Evolutionary conservation across 2,329 filamentous ascomycete species (phyloP), one percentile per base, ranked within the genome.

Genomic region (Fusarium buharicum): DNA sequence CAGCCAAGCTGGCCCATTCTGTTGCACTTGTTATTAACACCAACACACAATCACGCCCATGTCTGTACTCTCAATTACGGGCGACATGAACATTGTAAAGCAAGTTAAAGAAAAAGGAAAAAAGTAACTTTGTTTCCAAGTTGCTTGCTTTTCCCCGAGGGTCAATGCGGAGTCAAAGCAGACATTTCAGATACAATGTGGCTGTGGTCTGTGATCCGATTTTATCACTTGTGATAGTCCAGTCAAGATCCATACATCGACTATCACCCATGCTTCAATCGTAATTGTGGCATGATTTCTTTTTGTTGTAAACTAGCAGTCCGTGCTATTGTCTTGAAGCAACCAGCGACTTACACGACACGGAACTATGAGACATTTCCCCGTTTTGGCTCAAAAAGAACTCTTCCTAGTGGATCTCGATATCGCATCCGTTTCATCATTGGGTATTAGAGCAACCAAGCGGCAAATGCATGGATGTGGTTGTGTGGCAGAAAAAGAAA

Each of bases 161-260:
- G n/a, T n/a, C n/a, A n/a, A n/a, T n/a, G n/a, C n/a, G n/a, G n/a
- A n/a, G n/a, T n/a, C n/a, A n/a, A 48, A 40, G 36, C 47, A 59
- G 50, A 31, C n/a, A 59, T 18, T 7, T 13, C 16, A 28, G 33
- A 24, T 30, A 50, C 34, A 37, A 52, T 48, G 31, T 13, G 28
- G 61, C 38, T 7, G 30, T 18, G 34, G 27, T 37, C 43, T 38
- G 45, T 50, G 57, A 62, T 68, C 50, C 48, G 39, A 36, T 53
- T 22, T 48, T 54, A 40, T 66, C 62, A 62, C 54, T 59, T 66
- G 41, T 66, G 59, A 69, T 47, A 70, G 31, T 24, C 13, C 16
- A 55, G 8, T 24, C n/a, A n/a, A 41, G 37, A 39, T 39, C 28
- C 30, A 37, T 20, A 18, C 33, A 46, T 36, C 50, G 44, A 62